Evolutionary conservation across 352 stramenopile species (phyloP).

Genomic region (Globisporangium iwayamae): DNA sequence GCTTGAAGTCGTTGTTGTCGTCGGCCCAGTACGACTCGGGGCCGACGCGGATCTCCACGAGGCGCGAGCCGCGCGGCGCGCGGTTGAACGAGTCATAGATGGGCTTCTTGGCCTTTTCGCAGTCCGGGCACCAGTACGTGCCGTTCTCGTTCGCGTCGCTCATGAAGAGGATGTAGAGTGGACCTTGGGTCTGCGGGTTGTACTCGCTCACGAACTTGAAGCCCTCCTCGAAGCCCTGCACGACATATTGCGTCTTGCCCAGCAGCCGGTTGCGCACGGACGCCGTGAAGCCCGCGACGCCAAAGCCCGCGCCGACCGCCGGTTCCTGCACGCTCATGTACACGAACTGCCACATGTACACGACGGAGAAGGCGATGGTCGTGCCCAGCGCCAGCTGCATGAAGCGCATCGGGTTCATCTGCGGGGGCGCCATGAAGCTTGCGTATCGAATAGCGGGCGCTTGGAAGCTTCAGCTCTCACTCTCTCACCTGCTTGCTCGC

Average conservation of each 20-base stretch:
- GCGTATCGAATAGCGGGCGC: not conserved
- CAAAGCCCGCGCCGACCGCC: slow-evolving; percentile 11
- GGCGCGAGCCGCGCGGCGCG: slow-evolving; percentile 49
- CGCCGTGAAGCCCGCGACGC: slow-evolving; percentile 23
- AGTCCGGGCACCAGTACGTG: slow-evolving; percentile 79
- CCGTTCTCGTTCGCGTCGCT: slow-evolving; percentile 63
- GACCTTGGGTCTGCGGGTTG: slow-evolving; percentile 52
- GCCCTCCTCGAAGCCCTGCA: slow-evolving; percentile 64
- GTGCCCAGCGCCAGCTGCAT: slow-evolving; percentile 61
- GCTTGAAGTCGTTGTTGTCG: slow-evolving; percentile 66
- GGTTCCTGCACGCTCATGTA: slow-evolving; percentile 27
- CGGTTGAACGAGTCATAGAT: slow-evolving; percentile 58
- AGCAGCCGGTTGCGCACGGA: slow-evolving; percentile 32
- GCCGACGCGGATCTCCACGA: slow-evolving; percentile 72
- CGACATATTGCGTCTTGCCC: slow-evolving; percentile 54
- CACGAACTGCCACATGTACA: slow-evolving; percentile 75
- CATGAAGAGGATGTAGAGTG: slow-evolving; percentile 77
- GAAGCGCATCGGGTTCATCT: slow-evolving; percentile 52
- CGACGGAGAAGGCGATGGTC: slow-evolving; percentile 56
- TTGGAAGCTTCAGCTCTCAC: too few relatives aligned
- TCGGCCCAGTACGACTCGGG: slow-evolving; percentile 60
- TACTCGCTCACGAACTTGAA: slow-evolving; percentile 81
- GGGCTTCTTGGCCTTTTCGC: slow-evolving; percentile 49
- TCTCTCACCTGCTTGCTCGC: too few relatives aligned
- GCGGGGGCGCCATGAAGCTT: slow-evolving; percentile 15